phyloP scores from a whole-genome alignment of 129 eudicot species.

The Calendula officinalis region DNA sequence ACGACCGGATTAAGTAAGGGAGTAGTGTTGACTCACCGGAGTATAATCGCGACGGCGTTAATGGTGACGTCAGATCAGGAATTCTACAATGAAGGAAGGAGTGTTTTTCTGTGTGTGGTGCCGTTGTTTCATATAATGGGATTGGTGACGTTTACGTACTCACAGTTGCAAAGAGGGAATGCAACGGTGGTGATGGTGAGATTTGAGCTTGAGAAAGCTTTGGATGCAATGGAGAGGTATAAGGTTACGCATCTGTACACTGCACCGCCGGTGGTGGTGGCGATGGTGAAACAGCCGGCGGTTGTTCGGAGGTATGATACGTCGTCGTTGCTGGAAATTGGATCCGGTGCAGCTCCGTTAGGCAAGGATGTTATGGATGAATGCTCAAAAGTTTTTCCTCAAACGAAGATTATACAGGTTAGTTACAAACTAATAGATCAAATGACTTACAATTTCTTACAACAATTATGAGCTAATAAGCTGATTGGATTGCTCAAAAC shows the following conservation, averaged over 20 bases:
- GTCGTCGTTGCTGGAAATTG: constrained; percentile 28
- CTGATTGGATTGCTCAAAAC: too few relatives aligned
- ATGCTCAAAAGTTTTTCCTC: constrained; percentile 27
- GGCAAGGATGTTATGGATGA: constrained; percentile 37
- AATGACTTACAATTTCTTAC: neutral
- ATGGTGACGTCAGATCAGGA: constrained; percentile 35
- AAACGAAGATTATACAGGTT: constrained; percentile 35
- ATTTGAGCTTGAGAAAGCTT: constrained; percentile 33
- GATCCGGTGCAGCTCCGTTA: constrained; percentile 45
- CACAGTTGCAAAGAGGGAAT: constrained; percentile 36
- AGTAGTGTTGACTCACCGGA: constrained; percentile 40
- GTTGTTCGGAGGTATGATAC: constrained; percentile 23
- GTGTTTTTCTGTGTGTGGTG: constrained; percentile 37
- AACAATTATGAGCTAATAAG: neutral
- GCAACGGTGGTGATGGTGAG: constrained; percentile 40
- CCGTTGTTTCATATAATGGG: constrained; percentile 52
- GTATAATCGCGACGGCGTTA: constrained; percentile 38
- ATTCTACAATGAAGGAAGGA: constrained; percentile 23
- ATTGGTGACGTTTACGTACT: constrained; percentile 23
- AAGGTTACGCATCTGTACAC: constrained; percentile 36
- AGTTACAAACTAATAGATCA: neutral
- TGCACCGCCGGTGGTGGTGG: constrained; percentile 43
- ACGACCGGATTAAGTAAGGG: constrained; percentile 54
- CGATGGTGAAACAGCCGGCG: constrained; percentile 30
- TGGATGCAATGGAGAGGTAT: constrained; percentile 34